Evolutionary conservation across 306 rosid species (phyloP), one percentile per base, ranked within the genome.

Genomic region (Acacia crassicarpa): DNA sequence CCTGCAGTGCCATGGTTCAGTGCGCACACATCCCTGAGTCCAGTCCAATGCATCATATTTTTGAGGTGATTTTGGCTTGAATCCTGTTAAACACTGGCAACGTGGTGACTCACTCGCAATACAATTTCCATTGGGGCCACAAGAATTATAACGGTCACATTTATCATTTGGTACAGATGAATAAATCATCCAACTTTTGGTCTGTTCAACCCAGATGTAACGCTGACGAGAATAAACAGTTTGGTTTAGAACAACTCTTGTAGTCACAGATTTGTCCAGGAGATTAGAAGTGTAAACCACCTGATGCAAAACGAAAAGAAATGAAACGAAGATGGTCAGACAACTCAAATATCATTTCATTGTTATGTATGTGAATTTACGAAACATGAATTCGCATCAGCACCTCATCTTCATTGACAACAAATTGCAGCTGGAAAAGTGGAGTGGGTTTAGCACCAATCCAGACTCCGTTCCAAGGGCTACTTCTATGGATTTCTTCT

Each of bases 101-200:
- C 59, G n/a, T 5, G 83, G 86, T 9, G 70, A 14, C 5, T 38
- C 74, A 12, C 17, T 54, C 8, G 17, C 61, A 1, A 40, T 58
- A 67, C 89, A 89, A 51, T 83, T 58, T 11, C 86, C 86, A 81
- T 77, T 74, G 1, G 84, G 41, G 1, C 92, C 87, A 69, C 88
- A 89, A 33, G 61, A 9, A 32, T 83, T 81, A 46, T 89, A 89
- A 35, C 0, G 16, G 49, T 83, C 81, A 46, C 90, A 86, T 2
- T 12, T 9, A 22, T 86, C 88, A 41, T 48, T 43, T 3, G 79
- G 88, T 32, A 76, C 16, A 9, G 54, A 9, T 35, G 83, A 65
- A 38, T 53, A 79, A 16, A 20, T 80, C 41, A 9, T 79, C 91
- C 91, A 83, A 67, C 15, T 73, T 53, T 74, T 32, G 17, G 48